phyloP scores from a whole-genome alignment of 208 protist species.

The Leishmania lainsoni region DNA sequence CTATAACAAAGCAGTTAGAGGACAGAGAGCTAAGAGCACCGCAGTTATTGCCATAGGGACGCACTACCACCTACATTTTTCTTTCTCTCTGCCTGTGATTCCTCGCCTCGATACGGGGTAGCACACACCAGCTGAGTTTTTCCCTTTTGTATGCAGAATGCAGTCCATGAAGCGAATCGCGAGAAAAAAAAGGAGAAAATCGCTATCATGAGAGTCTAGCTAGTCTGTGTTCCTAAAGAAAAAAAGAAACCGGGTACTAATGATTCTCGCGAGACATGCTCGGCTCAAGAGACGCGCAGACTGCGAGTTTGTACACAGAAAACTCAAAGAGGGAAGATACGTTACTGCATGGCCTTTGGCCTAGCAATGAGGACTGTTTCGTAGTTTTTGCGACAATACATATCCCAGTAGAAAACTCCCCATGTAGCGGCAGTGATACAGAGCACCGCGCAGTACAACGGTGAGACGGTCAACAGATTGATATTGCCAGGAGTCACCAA shows the following conservation, averaged over 20 bases:
- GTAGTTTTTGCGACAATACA: constrained; percentile 82
- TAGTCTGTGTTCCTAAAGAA: not conserved
- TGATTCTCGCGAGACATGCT: not conserved
- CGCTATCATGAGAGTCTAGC: not conserved
- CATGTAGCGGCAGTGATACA: constrained; percentile 62
- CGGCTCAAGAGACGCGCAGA: not conserved
- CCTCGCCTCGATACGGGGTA: not conserved
- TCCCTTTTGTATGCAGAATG: not conserved
- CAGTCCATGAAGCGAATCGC: not conserved
- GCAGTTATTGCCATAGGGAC: not conserved
- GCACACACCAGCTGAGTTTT: not conserved
- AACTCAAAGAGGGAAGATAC: constrained; percentile 10
- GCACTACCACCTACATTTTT: not conserved
- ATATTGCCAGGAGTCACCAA: constrained; percentile 77
- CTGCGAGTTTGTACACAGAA: not conserved
- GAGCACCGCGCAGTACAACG: constrained; percentile 66
- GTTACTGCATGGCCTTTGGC: constrained; percentile 42
- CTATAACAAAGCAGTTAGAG: not conserved
- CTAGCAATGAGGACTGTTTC: constrained; percentile 82
- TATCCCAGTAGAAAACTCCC: constrained; percentile 89
- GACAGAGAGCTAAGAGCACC: not conserved
- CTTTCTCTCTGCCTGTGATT: not conserved
- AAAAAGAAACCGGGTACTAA: constrained; percentile 21
- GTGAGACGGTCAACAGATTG: constrained; percentile 79
- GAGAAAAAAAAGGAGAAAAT: not conserved